Conservation (phyloP, 2,329 filamentous ascomycete species). For the Aspergillus amoenus region DNA sequence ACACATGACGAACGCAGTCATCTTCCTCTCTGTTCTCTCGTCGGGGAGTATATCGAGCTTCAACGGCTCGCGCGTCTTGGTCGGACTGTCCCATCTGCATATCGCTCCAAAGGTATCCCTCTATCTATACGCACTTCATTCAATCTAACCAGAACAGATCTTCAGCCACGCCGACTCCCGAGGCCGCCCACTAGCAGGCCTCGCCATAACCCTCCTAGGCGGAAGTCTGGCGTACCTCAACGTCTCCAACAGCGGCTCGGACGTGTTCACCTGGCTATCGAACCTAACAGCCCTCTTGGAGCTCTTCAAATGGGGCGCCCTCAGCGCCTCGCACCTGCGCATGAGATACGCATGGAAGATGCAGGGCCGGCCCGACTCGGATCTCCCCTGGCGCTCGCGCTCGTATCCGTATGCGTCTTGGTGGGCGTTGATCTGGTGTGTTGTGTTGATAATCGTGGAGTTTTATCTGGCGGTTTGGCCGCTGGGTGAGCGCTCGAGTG, state of each 20-base stretch:
- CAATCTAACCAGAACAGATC: conserved; percentile 11
- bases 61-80: conserved; percentile 43
- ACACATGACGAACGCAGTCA: conserved; percentile 51
- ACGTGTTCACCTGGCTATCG: conserved; percentile 50
- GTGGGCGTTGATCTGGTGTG: conserved; percentile 46
- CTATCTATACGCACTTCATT: background rate
- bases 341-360: conserved; percentile 43
- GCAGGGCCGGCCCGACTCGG: conserved; percentile 35
- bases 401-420: conserved; percentile 44
- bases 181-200: conserved; percentile 46
- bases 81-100: conserved; percentile 45
- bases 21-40: conserved; percentile 48
- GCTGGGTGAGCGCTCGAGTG: conserved; percentile 30
- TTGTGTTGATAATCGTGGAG: conserved; percentile 45
- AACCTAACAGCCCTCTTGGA: conserved; percentile 48
- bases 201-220: conserved; percentile 66
- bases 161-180: conserved; percentile 32
- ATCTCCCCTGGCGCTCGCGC: conserved; percentile 45
- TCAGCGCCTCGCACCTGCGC: conserved; percentile 45
- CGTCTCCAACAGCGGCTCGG: conserved; percentile 38
- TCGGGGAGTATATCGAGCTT: conserved; percentile 47
- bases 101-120: conserved; percentile 40
- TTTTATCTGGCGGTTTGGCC: conserved; percentile 51
- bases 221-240: conserved; percentile 58
- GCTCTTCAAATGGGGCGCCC: conserved; percentile 46